Evolutionary conservation across 306 rosid genomes (phyloP).

Genomic region (Casuarina equisetifolia): DNA sequence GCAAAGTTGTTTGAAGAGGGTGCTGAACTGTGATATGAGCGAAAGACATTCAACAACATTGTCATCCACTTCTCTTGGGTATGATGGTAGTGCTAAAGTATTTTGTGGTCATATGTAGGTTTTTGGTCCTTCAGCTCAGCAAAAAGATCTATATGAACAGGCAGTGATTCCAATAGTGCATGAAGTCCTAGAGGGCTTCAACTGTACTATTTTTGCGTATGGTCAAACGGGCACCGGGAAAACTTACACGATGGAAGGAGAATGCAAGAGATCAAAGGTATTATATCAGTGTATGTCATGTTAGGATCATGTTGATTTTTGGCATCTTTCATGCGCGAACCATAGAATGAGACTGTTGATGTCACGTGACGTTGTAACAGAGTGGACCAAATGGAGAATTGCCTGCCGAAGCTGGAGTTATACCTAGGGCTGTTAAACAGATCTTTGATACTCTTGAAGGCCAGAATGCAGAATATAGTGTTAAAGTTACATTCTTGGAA

Average conservation of each 20-base stretch:
- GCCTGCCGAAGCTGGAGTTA: conserved; percentile 90
- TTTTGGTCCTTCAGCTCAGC: conserved; percentile 86
- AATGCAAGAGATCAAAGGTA: conserved; percentile 89
- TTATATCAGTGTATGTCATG: not conserved
- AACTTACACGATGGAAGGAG: conserved; percentile 96
- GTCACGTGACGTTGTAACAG: conserved; percentile 33
- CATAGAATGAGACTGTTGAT: not conserved
- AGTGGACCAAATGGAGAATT: conserved; percentile 85
- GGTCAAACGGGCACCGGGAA: conserved; percentile 98
- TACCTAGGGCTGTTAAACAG: conserved; percentile 92
- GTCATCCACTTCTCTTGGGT: not conserved
- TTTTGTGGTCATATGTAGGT: conserved; percentile 41
- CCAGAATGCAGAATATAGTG: conserved; percentile 90
- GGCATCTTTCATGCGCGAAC: not conserved
- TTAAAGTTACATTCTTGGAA: conserved; percentile 87
- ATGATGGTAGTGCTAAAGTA: not conserved
- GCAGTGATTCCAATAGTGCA: conserved; percentile 83
- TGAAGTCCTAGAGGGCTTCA: conserved; percentile 88
- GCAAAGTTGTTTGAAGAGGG: not conserved
- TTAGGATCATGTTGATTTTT: not conserved
- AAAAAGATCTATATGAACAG: conserved; percentile 80
- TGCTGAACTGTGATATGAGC: no score
- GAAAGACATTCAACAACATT: not conserved
- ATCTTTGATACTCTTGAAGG: conserved; percentile 91
- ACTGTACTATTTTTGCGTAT: conserved; percentile 89